phyloP scores from a whole-genome alignment of 805 yeast species.

The Kodamaea sagamina region DNA sequence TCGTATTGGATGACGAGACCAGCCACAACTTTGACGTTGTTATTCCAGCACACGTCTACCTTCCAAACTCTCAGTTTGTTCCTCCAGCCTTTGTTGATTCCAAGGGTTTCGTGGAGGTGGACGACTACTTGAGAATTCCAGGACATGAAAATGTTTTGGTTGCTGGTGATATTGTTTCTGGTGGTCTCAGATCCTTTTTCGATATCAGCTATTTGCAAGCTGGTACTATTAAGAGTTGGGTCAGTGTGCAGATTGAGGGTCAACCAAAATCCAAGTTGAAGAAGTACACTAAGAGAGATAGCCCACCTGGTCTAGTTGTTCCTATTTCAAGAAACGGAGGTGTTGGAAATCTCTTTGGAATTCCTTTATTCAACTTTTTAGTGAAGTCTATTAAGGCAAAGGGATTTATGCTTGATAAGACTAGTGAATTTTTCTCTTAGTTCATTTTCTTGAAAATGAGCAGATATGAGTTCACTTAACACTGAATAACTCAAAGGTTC shows the following conservation, averaged over 20 bases:
- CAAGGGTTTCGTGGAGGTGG: constrained; percentile 32
- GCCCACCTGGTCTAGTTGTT: constrained; percentile 21
- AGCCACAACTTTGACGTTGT: constrained; percentile 29
- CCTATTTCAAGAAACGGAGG: constrained; percentile 41
- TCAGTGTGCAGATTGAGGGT: constrained; percentile 20
- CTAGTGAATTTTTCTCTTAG: constrained; percentile 11
- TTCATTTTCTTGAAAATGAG: not conserved
- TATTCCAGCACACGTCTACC: constrained; percentile 25
- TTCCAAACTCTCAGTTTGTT: constrained; percentile 39
- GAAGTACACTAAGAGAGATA: constrained; percentile 14
- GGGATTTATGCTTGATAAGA: constrained; percentile 29
- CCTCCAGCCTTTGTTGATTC: constrained; percentile 24
- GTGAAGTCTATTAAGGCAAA: constrained; percentile 29
- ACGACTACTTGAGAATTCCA: constrained; percentile 27
- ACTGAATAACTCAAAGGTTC: not conserved
- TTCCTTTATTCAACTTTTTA: constrained; percentile 29
- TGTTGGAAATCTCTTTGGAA: constrained; percentile 34
- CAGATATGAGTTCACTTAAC: too few species aligned
- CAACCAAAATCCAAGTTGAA: constrained; percentile 13
- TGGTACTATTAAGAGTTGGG: constrained; percentile 16
- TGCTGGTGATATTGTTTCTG: constrained; percentile 36
- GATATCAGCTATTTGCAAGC: constrained; percentile 29
- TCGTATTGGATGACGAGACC: constrained; percentile 23
- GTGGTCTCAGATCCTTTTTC: constrained; percentile 24
- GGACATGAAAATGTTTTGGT: constrained; percentile 31